phyloP scores from a whole-genome alignment of 1,284 basidiomycete species.

The Laetiporus sulphureus region DNA sequence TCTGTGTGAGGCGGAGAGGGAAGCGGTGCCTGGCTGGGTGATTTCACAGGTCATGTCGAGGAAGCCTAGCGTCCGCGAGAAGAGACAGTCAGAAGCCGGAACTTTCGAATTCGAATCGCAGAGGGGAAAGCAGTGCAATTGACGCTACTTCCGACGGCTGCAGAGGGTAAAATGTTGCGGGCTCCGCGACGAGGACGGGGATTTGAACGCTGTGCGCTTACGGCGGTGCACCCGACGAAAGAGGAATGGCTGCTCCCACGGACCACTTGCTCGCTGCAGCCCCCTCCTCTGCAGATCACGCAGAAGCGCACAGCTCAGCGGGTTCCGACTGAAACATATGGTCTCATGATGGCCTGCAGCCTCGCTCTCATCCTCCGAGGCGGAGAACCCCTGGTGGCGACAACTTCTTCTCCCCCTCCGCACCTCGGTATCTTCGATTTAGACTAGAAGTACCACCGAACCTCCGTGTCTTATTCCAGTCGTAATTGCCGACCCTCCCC shows the following conservation, averaged over 20 bases:
- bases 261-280: too few relatives aligned
- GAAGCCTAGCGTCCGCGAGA: conserved; percentile 5
- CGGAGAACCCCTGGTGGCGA: conserved; percentile 26
- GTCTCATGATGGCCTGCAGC: conserved; percentile 7
- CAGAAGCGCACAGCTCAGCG: conserved; percentile 3
- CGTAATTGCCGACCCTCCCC: conserved; percentile 18
- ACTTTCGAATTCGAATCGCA: too few relatives aligned
- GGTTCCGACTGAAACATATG: conserved; percentile 11
- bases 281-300: conserved; percentile 8
- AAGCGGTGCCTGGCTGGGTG: too few relatives aligned
- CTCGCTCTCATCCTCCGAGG: conserved; percentile 7
- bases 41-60: too few relatives aligned
- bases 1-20: too few relatives aligned
- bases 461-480: conserved; percentile 18
- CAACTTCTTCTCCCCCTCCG: conserved; percentile 16
- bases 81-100: conserved; percentile 1
- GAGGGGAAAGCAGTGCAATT: conserved; percentile 1
- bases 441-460: conserved; percentile 20
- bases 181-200: conserved; percentile 1
- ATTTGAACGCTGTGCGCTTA: conserved; percentile 6
- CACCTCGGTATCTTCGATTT: conserved; percentile 18
- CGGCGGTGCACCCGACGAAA: conserved; percentile 5
- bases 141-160: conserved; percentile 1
- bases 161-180: conserved; percentile 3
- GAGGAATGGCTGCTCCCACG: background rate